phyloP scores from a whole-genome alignment of 1,284 basidiomycete species.

The Cronartium ribicola region DNA sequence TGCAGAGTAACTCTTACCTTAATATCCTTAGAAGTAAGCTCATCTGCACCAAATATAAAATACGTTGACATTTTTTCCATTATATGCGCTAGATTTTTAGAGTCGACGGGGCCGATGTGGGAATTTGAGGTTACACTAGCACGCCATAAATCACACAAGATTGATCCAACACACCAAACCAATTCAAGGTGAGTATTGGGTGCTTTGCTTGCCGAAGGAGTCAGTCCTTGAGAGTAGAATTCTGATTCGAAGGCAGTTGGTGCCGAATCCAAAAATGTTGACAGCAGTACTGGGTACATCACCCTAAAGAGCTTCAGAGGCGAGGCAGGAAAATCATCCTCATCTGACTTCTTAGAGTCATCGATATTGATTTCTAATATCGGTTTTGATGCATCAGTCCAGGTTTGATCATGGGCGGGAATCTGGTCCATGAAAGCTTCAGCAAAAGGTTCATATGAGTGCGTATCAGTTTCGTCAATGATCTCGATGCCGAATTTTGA shows the following conservation, averaged over 20 bases:
- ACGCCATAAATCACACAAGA: constrained; percentile 66
- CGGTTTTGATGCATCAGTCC: constrained; percentile 47
- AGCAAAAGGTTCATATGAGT: constrained; percentile 30
- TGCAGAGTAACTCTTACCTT: constrained; percentile 56
- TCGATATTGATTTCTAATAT: constrained; percentile 25
- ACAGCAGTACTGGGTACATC: constrained; percentile 68
- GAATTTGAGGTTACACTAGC: constrained; percentile 52
- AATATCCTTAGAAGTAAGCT: constrained; percentile 55
- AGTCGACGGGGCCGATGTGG: constrained; percentile 1
- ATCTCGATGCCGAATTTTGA: not conserved
- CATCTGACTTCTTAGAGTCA: not conserved
- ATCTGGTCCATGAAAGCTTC: constrained; percentile 24
- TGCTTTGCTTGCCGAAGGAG: constrained; percentile 7
- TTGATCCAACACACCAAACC: constrained; percentile 61
- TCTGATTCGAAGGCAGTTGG: constrained; percentile 69
- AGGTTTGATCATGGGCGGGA: constrained; percentile 23
- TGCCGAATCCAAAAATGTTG: constrained; percentile 77
- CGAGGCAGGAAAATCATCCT: not conserved
- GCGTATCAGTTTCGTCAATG: constrained; percentile 6
- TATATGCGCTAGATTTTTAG: constrained; percentile 57
- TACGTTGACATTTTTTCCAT: constrained; percentile 70
- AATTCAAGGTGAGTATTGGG: constrained; percentile 49
- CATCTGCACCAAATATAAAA: constrained; percentile 66
- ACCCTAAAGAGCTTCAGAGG: constrained; percentile 53
- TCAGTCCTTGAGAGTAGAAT: constrained; percentile 41